Conservation (phyloP, 179 eudicot species). For the Amaranthus tricolor region DNA sequence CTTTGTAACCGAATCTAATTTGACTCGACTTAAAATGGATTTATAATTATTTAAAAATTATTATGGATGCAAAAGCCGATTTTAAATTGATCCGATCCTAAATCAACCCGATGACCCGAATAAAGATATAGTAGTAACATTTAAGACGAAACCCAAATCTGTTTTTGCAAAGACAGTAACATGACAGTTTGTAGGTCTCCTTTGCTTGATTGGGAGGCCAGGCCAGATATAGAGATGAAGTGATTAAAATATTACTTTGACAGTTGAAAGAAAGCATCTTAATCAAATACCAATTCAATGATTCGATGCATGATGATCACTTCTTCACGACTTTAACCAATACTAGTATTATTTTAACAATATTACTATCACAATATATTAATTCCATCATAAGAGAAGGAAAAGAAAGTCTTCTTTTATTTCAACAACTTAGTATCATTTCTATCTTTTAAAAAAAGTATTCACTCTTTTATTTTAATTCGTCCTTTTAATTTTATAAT, state of each 20-base stretch:
- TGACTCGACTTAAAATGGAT: no score
- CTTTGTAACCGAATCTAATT: no score
- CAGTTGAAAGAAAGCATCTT: conserved; percentile 19
- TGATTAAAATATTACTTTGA: neutral
- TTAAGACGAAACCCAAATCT: conserved; percentile 8
- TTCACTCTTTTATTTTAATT: no score
- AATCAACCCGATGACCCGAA: no score
- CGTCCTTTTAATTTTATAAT: no score
- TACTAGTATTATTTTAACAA: neutral
- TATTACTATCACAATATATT: neutral
- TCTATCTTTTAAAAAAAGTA: no score
- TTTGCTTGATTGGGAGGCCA: conserved; percentile 20
- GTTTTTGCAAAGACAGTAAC: conserved; percentile 16
- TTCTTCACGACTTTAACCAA: conserved; percentile 21
- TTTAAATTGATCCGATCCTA: no score
- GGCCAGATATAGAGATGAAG: neutral
- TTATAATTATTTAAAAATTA: no score
- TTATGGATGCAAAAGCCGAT: no score
- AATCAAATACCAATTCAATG: conserved; percentile 20
- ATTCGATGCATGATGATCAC: conserved; percentile 17
- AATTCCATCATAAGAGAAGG: neutral
- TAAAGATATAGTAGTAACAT: neutral
- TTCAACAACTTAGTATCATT: conserved; percentile 6
- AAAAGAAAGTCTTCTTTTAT: conserved; percentile 6
- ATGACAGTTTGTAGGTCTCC: conserved; percentile 14